These are phyloP conservation scores for Phaeophleospora eucalypticola DNA, from an alignment of 2,329 filamentous ascomycete species.

Conservation along the genomic window DNA sequence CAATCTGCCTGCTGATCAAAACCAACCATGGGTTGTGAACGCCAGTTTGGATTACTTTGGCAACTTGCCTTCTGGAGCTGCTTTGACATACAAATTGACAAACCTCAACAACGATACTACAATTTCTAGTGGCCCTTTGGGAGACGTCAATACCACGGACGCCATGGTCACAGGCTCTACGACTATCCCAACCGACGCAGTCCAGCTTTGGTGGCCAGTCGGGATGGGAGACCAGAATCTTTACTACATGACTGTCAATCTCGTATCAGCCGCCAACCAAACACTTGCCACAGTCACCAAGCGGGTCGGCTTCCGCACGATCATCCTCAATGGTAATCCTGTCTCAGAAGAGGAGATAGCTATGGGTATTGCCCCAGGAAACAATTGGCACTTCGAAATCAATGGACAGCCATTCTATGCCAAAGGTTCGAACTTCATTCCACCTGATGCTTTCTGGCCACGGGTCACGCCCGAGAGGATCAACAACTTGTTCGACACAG, in stretches of 20 bases:
- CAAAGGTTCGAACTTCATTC: conserved; percentile 62
- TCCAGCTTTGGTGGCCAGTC: conserved; percentile 59
- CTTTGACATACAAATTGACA: conserved; percentile 46
- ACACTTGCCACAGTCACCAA: conserved; percentile 47
- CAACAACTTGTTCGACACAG: conserved; percentile 51
- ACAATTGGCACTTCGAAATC: conserved; percentile 63
- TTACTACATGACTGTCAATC: conserved; percentile 52
- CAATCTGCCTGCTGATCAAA: conserved; percentile 55
- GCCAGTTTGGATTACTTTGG: conserved; percentile 58
- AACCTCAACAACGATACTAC: conserved; percentile 42
- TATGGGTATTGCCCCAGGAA: conserved; percentile 53
- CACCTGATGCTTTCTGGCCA: conserved; percentile 60
- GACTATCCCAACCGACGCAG: conserved; percentile 40
- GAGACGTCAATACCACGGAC: conserved; percentile 39
- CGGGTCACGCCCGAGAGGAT: conserved; percentile 54
- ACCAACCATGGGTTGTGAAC: conserved; percentile 57
- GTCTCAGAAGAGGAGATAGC: conserved; percentile 53
- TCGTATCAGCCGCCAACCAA: conserved; percentile 37
- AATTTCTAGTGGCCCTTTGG: conserved; percentile 37
- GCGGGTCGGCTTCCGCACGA: conserved; percentile 58
- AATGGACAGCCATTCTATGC: conserved; percentile 62
- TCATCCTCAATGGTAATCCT: conserved; percentile 54
- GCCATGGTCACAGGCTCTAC: conserved; percentile 49
- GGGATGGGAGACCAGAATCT: conserved; percentile 55
- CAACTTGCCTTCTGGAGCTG: conserved; percentile 40